Evolutionary conservation across 805 yeast genomes (phyloP), one percentile per base, ranked within the genome.

Genomic region (Sugiyamaella floridensis): DNA sequence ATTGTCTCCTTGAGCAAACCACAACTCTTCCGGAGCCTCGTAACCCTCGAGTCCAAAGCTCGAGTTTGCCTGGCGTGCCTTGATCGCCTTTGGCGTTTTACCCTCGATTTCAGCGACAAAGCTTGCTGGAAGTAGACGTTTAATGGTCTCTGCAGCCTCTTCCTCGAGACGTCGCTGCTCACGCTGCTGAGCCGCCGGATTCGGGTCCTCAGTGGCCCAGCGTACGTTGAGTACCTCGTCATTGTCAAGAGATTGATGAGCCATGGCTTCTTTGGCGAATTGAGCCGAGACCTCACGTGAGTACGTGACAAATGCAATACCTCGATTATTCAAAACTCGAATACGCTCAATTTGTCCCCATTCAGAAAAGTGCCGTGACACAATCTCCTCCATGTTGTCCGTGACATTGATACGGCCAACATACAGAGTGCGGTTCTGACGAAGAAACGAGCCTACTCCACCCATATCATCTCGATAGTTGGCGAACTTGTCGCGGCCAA

Each of bases 201-300:
- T 85, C 1, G 96, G 95, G 66, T 89, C 96, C 43, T 86, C 92
- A 55, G 80, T 81, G 0, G 97, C 96, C 98, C 98, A 90, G 57
- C 87, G 76, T 1, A 90, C 79, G 55, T 75, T 78, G 44, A 90
- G 67, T 0, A 83, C 77, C 56, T 86, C 96, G 53, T 78, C 76
- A 43, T 77, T 81, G 49, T 82, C 77, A 7, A 90, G 65, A 8
- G 86, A 76, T 66, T 92, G 98, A 44, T 83, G 83, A 41, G 84
- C 79, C 96, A 92, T 88, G 1, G 96, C 96, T 67, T 92, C 98
- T 62, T 88, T 87, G 0, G 97, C 96, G 73, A 92, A 93, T 66
- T 92, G 97, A 0, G 97, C 97, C 63, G 78, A 83, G 18, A 76
- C 66, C 60, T 88, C 96, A 37, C 75, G 66, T 52, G 74, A 74